phyloP scores from a whole-genome alignment of 2,329 filamentous ascomycete species.

The Huntiella savannae region DNA sequence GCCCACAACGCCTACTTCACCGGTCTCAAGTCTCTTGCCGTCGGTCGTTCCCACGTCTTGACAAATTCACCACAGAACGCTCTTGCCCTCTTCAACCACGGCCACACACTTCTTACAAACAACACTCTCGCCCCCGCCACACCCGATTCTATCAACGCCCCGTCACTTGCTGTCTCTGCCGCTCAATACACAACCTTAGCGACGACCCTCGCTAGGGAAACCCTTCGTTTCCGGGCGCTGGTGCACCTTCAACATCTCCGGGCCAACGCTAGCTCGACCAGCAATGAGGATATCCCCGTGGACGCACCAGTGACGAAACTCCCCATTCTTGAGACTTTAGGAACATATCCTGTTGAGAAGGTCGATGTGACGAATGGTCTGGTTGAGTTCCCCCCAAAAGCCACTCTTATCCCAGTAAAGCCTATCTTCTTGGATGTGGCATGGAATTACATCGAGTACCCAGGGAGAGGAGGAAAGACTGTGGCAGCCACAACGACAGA shows the following conservation, averaged over 20 bases:
- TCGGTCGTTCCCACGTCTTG: slow-evolving; percentile 68
- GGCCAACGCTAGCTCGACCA: slow-evolving; percentile 26
- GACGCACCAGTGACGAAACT: slow-evolving; percentile 12
- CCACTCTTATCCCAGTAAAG: slow-evolving; percentile 75
- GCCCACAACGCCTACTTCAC: slow-evolving; percentile 68
- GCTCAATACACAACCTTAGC: slow-evolving; percentile 39
- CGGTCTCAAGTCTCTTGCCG: slow-evolving; percentile 68
- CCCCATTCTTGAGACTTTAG: slow-evolving; percentile 56
- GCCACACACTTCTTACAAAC: slow-evolving; percentile 37
- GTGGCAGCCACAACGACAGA: slow-evolving; percentile 14
- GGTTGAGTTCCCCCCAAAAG: slow-evolving; percentile 63
- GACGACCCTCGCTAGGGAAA: slow-evolving; percentile 45
- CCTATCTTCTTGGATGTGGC: slow-evolving; percentile 90
- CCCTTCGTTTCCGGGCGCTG: slow-evolving; percentile 66
- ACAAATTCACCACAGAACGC: slow-evolving; percentile 56
- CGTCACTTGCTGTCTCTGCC: slow-evolving; percentile 48
- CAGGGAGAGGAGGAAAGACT: slow-evolving; percentile 30
- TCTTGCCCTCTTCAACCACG: slow-evolving; percentile 65
- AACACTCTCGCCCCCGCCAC: slow-evolving; percentile 53
- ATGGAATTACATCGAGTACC: slow-evolving; percentile 95
- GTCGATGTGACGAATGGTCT: slow-evolving; percentile 56
- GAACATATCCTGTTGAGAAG: slow-evolving; percentile 47
- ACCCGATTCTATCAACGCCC: slow-evolving; percentile 37
- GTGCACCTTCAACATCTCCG: slow-evolving; percentile 59
- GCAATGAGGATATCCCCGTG: slow-evolving; percentile 16